Evolutionary conservation across 805 yeast genomes (phyloP).

Genomic region (Huiozyma sinensis): DNA sequence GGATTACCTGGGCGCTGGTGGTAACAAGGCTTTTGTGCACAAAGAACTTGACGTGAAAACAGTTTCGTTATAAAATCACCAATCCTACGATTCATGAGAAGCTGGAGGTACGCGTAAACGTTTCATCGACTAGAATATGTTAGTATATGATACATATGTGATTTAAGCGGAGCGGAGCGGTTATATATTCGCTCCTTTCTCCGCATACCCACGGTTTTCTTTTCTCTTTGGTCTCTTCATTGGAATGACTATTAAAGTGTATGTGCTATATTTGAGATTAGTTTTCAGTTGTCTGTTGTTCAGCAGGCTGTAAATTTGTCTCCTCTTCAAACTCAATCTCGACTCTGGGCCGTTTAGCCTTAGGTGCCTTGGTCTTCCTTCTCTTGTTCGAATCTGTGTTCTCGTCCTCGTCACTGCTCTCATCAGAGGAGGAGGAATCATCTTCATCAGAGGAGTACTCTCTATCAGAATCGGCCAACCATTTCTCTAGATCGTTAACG

Average conservation of each 20-base stretch:
- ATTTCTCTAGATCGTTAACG: conserved; percentile 83
- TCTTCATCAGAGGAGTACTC: conserved; percentile 26
- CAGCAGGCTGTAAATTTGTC: conserved; percentile 25
- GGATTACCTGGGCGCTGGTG: conserved; percentile 91
- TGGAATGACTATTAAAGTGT: no score
- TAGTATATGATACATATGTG: no score
- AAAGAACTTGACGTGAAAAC: conserved; percentile 39
- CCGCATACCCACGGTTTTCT: no score
- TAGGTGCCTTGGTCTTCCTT: conserved; percentile 28
- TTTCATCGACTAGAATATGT: no score
- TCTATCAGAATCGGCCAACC: conserved; percentile 53
- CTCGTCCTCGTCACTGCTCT: conserved; percentile 27
- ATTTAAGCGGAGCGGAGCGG: no score
- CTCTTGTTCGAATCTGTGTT: conserved; percentile 30
- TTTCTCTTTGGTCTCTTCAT: no score
- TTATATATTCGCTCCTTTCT: no score
- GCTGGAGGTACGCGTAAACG: not conserved
- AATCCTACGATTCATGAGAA: not conserved
- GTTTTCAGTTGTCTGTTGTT: conserved; percentile 17
- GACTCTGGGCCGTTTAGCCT: conserved; percentile 55
- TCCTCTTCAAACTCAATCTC: conserved; percentile 83
- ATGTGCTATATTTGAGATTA: no score
- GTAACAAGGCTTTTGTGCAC: conserved; percentile 66
- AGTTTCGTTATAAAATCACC: conserved; percentile 16
- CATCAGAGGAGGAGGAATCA: conserved; percentile 13